A percentile compares a stretch with the other conserved stretches of the same genome.
These are phyloP conservation scores for Rachicladosporium sp. DNA, from an alignment of 2,329 filamentous ascomycete genomes.

Conservation along the genomic window DNA sequence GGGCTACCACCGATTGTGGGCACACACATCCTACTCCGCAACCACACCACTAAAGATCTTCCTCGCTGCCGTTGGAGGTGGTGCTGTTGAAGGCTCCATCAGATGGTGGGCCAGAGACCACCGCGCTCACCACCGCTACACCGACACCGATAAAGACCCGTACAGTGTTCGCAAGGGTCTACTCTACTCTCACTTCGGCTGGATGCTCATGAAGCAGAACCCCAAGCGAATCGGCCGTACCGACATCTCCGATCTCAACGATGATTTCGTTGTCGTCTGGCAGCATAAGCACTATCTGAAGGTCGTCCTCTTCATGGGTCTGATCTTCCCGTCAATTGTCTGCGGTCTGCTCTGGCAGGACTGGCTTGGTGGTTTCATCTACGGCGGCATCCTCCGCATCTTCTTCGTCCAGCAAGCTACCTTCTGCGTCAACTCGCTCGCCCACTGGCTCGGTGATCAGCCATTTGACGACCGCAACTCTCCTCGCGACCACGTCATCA, in stretches of 20 bases:
- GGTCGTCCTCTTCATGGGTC: constrained; percentile 63
- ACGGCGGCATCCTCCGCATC: constrained; percentile 72
- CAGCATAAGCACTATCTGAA: constrained; percentile 81
- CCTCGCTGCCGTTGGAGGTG: constrained; percentile 68
- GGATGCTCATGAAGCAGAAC: constrained; percentile 92
- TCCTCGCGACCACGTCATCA: constrained; percentile 77
- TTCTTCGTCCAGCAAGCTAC: constrained; percentile 87
- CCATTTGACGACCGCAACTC: constrained; percentile 90
- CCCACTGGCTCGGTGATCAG: constrained; percentile 85
- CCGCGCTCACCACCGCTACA: constrained; percentile 81
- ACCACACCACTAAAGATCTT: constrained; percentile 65
- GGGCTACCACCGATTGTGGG: constrained; percentile 73
- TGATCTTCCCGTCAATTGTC: constrained; percentile 63
- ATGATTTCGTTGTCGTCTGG: constrained; percentile 74
- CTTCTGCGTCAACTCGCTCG: constrained; percentile 85
- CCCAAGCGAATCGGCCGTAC: constrained; percentile 78
- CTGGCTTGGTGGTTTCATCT: constrained; percentile 71
- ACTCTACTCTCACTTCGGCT: constrained; percentile 71
- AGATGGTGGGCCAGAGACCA: constrained; percentile 84
- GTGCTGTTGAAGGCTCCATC: constrained; percentile 74
- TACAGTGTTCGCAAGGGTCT: constrained; percentile 85
- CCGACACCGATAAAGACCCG: constrained; percentile 83
- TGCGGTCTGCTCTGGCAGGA: constrained; percentile 71
- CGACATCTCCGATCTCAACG: constrained; percentile 79
- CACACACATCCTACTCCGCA: constrained; percentile 73